A percentile compares a stretch with the other conserved stretches of the same genome.
These are phyloP conservation scores for Chaetomium globosum DNA, from an alignment of 2,329 filamentous ascomycete species.

Conservation along the genomic window DNA sequence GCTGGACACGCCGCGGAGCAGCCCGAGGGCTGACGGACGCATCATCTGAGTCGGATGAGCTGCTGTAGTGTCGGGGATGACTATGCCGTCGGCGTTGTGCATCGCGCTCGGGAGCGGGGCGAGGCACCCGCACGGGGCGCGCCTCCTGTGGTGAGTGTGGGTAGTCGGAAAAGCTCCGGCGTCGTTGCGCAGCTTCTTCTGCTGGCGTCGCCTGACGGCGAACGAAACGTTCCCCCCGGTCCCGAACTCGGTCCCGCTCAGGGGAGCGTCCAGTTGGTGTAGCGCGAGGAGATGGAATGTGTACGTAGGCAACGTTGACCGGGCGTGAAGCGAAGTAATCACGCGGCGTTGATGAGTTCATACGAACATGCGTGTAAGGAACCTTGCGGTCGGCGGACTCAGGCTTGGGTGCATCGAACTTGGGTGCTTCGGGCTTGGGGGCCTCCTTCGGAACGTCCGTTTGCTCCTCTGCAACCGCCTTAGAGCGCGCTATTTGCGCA, in stretches of 20 bases:
- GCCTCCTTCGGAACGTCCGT: conserved; percentile 43
- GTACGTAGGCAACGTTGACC: conserved; percentile 45
- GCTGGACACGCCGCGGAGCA: conserved; percentile 28
- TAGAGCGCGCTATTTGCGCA: conserved; percentile 67
- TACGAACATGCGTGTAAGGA: conserved; percentile 40
- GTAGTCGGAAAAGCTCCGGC: conserved; percentile 57
- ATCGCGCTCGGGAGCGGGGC: conserved; percentile 44
- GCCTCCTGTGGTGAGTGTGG: conserved; percentile 43
- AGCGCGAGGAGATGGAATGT: conserved; percentile 38
- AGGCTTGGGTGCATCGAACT: conserved; percentile 37
- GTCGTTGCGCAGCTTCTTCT: conserved; percentile 48
- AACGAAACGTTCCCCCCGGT: conserved; percentile 35
- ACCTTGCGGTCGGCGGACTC: conserved; percentile 37
- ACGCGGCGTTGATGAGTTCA: conserved; percentile 36
- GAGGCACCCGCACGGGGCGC: conserved; percentile 32
- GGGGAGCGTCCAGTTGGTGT: conserved; percentile 36
- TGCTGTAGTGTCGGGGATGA: conserved; percentile 51
- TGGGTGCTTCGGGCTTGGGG: conserved; percentile 29
- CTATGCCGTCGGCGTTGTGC: conserved; percentile 50
- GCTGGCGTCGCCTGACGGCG: conserved; percentile 44
- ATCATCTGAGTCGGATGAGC: conserved; percentile 49
- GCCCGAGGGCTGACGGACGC: conserved; percentile 35
- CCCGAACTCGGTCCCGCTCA: conserved; percentile 32
- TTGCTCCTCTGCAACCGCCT: conserved; percentile 45
- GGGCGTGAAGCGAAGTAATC: conserved; percentile 47